Percentiles rank a stretch among this genome's conserved stretches.
These are phyloP conservation scores for Kwoniella bestiolae DNA, from an alignment of 768 basidiomycete species.

Conservation along the genomic window DNA sequence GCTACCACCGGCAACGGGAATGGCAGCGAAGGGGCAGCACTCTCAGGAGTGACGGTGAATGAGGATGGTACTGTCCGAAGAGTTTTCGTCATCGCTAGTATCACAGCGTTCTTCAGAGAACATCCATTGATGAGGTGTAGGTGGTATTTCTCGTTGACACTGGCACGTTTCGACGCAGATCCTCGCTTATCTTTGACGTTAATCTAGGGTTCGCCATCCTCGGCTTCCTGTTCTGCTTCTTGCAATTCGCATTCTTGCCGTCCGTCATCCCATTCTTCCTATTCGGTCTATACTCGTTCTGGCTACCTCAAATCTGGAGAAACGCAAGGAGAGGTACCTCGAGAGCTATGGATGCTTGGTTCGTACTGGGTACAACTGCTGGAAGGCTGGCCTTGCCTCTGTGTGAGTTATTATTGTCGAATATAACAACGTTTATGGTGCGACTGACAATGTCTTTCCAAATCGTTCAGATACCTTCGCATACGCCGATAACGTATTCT, in stretches of 20 bases:
- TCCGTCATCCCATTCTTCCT: constrained; percentile 70
- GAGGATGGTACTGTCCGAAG: constrained; percentile 7
- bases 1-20: not conserved
- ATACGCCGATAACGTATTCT: constrained; percentile 84
- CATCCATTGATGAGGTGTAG: constrained; percentile 26
- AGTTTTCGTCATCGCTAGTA: constrained; percentile 15
- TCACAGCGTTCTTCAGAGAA: constrained; percentile 21
- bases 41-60: not conserved
- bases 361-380: constrained; percentile 75
- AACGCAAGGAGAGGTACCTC: constrained; percentile 72
- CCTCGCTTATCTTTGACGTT: not conserved
- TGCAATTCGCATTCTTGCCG: constrained; percentile 69
- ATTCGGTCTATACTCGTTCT: constrained; percentile 74
- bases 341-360: constrained; percentile 71
- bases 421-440: no score
- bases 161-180: not conserved
- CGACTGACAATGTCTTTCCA: no score
- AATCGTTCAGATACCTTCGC: constrained; percentile 75
- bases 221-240: constrained; percentile 71
- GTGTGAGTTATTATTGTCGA: constrained; percentile 73
- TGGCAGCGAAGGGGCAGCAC: not conserved
- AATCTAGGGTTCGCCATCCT: constrained; percentile 65
- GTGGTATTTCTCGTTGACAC: not conserved
- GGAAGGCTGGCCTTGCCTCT: constrained; percentile 72
- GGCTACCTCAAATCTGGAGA: constrained; percentile 82